A percentile compares a stretch with the other conserved stretches of the same genome.
phyloP scores from a whole-genome alignment of 2,329 filamentous ascomycete genomes.

The Exutisphaerella laricina region DNA sequence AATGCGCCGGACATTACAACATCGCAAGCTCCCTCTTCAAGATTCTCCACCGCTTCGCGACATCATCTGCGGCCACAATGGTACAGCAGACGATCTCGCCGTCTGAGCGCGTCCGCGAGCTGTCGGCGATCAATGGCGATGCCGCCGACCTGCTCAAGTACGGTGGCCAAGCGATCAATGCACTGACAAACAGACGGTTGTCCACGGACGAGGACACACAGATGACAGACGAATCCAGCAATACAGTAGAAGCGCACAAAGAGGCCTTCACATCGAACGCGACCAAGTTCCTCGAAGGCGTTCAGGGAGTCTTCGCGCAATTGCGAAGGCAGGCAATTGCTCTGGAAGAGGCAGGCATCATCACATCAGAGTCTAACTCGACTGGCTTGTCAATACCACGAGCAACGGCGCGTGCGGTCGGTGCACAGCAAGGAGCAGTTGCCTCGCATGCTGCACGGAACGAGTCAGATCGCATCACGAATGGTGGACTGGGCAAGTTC shows the following conservation, averaged over 20 bases:
- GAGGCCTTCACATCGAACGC: conserved; percentile 52
- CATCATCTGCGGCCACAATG: conserved; percentile 5
- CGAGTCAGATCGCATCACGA: conserved; percentile 33
- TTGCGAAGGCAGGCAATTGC: conserved; percentile 72
- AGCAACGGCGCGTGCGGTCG: conserved; percentile 1
- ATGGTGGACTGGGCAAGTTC: conserved; percentile 51
- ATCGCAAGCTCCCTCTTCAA: not conserved
- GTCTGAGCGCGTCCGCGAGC: conserved; percentile 72
- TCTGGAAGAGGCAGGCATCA: conserved; percentile 73
- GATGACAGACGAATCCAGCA: conserved; percentile 36
- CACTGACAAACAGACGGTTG: conserved; percentile 51
- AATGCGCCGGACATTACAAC: too few species aligned
- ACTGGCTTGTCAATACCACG: conserved; percentile 6
- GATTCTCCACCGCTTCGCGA: not conserved
- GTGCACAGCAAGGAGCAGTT: conserved; percentile 7
- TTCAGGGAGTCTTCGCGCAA: conserved; percentile 69
- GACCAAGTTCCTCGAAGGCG: conserved; percentile 60
- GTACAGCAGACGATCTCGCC: conserved; percentile 49
- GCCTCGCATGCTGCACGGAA: conserved; percentile 7
- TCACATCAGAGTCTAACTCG: conserved; percentile 44
- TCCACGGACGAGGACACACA: conserved; percentile 23
- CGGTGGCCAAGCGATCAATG: conserved; percentile 58
- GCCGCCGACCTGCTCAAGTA: conserved; percentile 52
- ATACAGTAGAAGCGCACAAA: conserved; percentile 49
- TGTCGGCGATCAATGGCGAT: conserved; percentile 68